Base-by-base conservation (phyloP, 768 basidiomycete genomes). In the Royoungia palumana region DNA sequence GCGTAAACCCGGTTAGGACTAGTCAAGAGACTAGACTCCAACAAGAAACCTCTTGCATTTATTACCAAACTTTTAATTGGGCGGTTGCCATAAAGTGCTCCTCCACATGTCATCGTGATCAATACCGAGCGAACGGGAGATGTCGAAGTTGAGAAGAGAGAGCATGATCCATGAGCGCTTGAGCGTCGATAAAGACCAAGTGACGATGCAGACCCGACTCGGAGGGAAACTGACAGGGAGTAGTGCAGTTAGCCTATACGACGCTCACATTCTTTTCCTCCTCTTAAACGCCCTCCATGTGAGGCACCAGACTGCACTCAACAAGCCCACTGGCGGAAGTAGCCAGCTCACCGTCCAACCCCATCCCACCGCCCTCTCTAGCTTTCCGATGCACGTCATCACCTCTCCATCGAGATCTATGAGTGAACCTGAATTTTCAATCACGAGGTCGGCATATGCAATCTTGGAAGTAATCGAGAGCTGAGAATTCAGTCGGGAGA, bases 381-480 rank as follows among this genome's bases (percentile, higher is more conserved):
- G 51, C 42, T 61, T 65, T 37, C 61, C 60, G 7, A 83, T 52
- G 64, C 87, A 66, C 51, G 50, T 47, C 68, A 51, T 54, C 36
- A 63, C 59, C 25, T 69, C 61, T 20, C 76, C 75, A 32, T 84
- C 73, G 12, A 97, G 73, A 49, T 94, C 90, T 28, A 75, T 66
- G 8, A 72, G 70, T 0, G 85, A 74, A 2, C 92, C 91, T 7
- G 89, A 90, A 65, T 98, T 98, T 70, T 97, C 94, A 25, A 98
- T 63, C 41, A 96, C 82, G 43, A 81, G 63, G 62, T 94, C 91
- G 5, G 93, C 94, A 53, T 89, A 94, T n/a, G 72, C 59, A 5
- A 93, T 72, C 64, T 98, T 99, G 30, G 82, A 73, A 1, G 79
- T 61, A 38, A 97, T 87, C 0, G 91, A 78, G 40, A 93, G 68